Conservation (phyloP, 179 eudicot genomes). For the Beta macrorhiza region DNA sequence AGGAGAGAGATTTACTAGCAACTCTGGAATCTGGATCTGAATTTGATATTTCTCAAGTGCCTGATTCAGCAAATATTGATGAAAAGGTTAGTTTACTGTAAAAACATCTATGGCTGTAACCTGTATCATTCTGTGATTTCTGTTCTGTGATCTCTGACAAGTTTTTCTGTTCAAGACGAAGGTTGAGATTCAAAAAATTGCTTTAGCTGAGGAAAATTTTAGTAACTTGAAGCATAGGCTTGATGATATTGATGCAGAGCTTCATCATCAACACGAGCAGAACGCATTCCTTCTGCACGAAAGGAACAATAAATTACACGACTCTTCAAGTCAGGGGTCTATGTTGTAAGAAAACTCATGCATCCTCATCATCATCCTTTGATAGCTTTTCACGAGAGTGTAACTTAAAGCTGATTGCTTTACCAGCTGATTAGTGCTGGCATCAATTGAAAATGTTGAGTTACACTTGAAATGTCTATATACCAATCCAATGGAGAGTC, state of each 20-base stretch:
- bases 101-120: not conserved
- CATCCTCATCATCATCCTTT: not conserved
- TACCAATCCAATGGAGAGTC: not conserved
- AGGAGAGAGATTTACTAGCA: slow-evolving; percentile 67
- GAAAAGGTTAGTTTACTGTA: slow-evolving; percentile 54
- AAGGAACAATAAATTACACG: slow-evolving; percentile 29
- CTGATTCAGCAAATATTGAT: slow-evolving; percentile 38
- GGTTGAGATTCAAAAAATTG: slow-evolving; percentile 48
- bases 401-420: not conserved
- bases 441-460: not conserved
- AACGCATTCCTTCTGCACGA: slow-evolving; percentile 37
- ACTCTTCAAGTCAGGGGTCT: slow-evolving; percentile 31
- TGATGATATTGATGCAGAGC: slow-evolving; percentile 57
- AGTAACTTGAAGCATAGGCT: slow-evolving; percentile 60
- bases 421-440: not conserved
- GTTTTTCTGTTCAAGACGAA: slow-evolving; percentile 44
- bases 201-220: slow-evolving; percentile 50
- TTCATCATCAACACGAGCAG: slow-evolving; percentile 55
- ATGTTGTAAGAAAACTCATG: slow-evolving; percentile 40
- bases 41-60: slow-evolving; percentile 36
- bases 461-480: not conserved
- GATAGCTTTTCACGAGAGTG: not conserved
- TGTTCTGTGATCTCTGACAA: slow-evolving; percentile 14
- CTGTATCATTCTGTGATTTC: not conserved
- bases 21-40: slow-evolving; percentile 64